These are phyloP conservation scores for Hymenoscyphus linearis DNA, from an alignment of 2,329 filamentous ascomycete genomes.

Conservation along the genomic window DNA sequence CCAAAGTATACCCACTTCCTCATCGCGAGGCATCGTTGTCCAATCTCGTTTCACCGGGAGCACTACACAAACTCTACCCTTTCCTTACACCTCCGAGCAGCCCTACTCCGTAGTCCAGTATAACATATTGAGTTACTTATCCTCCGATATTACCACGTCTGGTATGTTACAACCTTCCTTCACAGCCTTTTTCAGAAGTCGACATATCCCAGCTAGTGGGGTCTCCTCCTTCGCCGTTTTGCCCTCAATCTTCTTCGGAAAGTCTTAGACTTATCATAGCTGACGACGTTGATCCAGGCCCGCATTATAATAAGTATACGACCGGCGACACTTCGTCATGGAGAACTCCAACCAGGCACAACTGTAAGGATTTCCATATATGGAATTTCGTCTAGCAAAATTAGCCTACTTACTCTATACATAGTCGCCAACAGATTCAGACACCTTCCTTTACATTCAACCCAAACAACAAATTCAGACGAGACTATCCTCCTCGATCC, in stretches of 20 bases:
- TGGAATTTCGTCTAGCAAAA: constrained; percentile 12
- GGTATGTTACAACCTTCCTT: constrained; percentile 25
- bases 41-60: constrained; percentile 34
- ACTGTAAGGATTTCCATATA: constrained; percentile 41
- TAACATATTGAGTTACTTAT: constrained; percentile 34
- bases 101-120: constrained; percentile 31
- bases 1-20: constrained; percentile 34
- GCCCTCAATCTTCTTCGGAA: constrained; percentile 17
- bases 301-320: constrained; percentile 23
- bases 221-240: constrained; percentile 18
- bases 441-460: constrained; percentile 46
- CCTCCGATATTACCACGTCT: constrained; percentile 29
- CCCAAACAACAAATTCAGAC: constrained; percentile 43
- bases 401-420: constrained; percentile 35
- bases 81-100: constrained; percentile 32
- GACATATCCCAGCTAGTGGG: constrained; percentile 22
- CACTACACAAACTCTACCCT: constrained; percentile 34
- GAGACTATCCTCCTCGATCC: constrained; percentile 41
- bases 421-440: constrained; percentile 44
- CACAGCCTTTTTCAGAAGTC: constrained; percentile 15
- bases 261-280: constrained; percentile 20
- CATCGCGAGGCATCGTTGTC: constrained; percentile 37
- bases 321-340: constrained; percentile 38
- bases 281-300: constrained; percentile 30
- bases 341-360: constrained; percentile 44